Evolutionary conservation across 805 yeast species (phyloP).

Genomic region (Myxozyma nipponensis): DNA sequence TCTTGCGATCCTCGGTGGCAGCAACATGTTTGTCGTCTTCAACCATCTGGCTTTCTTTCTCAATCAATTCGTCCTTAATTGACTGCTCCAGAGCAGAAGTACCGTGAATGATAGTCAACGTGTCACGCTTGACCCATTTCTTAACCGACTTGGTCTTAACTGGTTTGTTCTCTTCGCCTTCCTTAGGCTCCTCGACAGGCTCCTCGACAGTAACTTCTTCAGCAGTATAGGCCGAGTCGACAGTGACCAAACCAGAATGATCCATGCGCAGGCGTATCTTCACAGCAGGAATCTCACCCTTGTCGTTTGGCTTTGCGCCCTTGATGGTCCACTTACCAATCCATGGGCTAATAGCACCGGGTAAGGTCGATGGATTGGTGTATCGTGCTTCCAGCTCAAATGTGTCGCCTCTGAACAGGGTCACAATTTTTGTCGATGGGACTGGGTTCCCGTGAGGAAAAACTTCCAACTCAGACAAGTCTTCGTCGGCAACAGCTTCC

Average conservation of each 20-base stretch:
- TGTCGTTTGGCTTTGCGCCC: constrained; percentile 74
- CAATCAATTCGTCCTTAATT: constrained; percentile 61
- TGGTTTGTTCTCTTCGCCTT: constrained; percentile 46
- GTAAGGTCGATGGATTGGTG: constrained; percentile 69
- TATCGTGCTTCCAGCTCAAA: constrained; percentile 82
- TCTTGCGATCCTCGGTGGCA: constrained; percentile 98
- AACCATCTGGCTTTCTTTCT: constrained; percentile 78
- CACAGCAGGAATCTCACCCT: constrained; percentile 73
- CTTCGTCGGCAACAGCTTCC: constrained; percentile 91
- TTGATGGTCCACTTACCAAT: constrained; percentile 82
- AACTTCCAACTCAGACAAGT: constrained; percentile 85
- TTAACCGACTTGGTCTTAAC: constrained; percentile 87
- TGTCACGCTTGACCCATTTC: constrained; percentile 89
- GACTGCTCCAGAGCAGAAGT: constrained; percentile 58
- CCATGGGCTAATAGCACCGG: constrained; percentile 58
- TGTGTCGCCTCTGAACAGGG: constrained; percentile 86
- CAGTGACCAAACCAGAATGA: constrained; percentile 90
- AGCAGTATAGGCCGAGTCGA: constrained; percentile 92
- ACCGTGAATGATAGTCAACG: constrained; percentile 56
- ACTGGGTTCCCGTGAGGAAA: constrained; percentile 89
- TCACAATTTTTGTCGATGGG: constrained; percentile 95
- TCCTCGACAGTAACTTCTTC: constrained; percentile 89
- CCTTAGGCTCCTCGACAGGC: constrained; percentile 57
- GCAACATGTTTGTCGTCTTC: constrained; percentile 94
- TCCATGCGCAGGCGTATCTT: constrained; percentile 95